Base-by-base conservation (phyloP, 2,329 filamentous ascomycete species). In the Lachnellula suecica region DNA sequence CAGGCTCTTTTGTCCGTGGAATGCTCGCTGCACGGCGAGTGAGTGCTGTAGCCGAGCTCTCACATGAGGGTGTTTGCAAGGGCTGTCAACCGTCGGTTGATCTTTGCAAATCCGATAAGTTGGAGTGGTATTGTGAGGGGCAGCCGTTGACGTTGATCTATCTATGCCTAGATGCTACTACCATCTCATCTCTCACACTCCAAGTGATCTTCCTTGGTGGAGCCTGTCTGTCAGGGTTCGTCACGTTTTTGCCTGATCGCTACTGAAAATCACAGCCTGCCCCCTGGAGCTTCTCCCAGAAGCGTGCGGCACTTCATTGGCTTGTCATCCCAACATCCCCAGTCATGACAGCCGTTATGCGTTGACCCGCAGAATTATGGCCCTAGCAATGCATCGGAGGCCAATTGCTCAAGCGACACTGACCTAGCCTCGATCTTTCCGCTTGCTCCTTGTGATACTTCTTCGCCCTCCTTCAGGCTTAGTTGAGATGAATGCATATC, bases 351-450 rank as follows among this genome's bases (percentile, higher is more conserved):
- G 63, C 63, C 62, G 63, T 57, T 59, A 56, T 65, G 62, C 61
- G 54, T 60, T 56, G 52, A 59, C 58, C 62, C 62, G 59, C 58
- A 58, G 59, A 46, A 52, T 19, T 44, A 52, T 53, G 49, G 53
- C 53, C 54, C 54, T 46, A 56, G 49, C 59, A 48, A 59, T 53
- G 47, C 54, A 47, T 41, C 54, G 45, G 25, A 57, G 47, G 44
- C 62, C 61, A 64, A 63, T 66, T 59, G 62, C 57, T 57, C 52
- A 44, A 51, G 49, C 49, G 35, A 52, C 35, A 49, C 22, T 35
- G 49, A 53, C 60, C 61, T 54, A 62, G 53, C 56, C 58, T 62
- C 63, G 61, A 67, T 67, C 64, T 63, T 58, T 61, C 52, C 63
- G 55, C 57, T 54, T 24, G 22, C 52, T 56, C 60, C 61, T 52